Evolutionary conservation across 208 protist species (phyloP).

Genomic region (Balamuthia mandrillaris): DNA sequence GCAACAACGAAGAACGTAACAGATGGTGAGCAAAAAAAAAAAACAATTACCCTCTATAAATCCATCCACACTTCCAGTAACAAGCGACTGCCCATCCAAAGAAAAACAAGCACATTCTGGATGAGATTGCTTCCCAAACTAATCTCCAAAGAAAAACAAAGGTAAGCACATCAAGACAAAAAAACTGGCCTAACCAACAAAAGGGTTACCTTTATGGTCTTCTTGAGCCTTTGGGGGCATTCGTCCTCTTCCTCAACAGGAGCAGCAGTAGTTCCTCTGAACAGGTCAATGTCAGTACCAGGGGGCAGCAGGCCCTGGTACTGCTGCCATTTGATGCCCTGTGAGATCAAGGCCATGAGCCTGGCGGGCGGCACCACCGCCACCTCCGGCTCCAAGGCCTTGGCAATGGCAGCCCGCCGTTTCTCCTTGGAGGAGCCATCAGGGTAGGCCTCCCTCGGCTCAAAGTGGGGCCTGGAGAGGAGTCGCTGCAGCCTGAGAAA

Average conservation of each 20-base stretch:
- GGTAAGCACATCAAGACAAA: not conserved
- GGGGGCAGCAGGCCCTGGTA: conserved; percentile 24
- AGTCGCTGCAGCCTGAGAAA: conserved; percentile 37
- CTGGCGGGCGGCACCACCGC: conserved; percentile 35
- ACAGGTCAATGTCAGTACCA: conserved; percentile 30
- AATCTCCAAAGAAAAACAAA: not conserved
- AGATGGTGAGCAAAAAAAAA: no score
- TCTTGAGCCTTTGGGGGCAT: conserved; percentile 18
- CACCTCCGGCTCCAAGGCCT: conserved; percentile 20
- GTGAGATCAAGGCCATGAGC: conserved; percentile 35
- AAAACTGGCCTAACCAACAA: not conserved
- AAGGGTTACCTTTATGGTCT: conserved; percentile 8
- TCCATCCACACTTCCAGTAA: conserved; percentile 43
- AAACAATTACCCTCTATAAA: no score
- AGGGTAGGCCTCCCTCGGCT: conserved; percentile 33
- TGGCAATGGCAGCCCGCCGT: conserved; percentile 11
- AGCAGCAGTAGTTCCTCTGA: conserved; percentile 25
- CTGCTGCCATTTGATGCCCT: conserved; percentile 41
- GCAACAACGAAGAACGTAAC: no score
- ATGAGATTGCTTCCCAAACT: conserved; percentile 41
- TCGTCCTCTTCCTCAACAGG: conserved; percentile 32
- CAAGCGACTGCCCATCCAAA: conserved; percentile 30
- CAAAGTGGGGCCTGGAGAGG: conserved; percentile 30
- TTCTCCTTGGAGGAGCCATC: conserved; percentile 33
- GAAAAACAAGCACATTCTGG: conserved; percentile 33